These are phyloP conservation scores for Cucurbitaria berberidis DNA, from an alignment of 2,329 filamentous ascomycete species.

Conservation along the genomic window DNA sequence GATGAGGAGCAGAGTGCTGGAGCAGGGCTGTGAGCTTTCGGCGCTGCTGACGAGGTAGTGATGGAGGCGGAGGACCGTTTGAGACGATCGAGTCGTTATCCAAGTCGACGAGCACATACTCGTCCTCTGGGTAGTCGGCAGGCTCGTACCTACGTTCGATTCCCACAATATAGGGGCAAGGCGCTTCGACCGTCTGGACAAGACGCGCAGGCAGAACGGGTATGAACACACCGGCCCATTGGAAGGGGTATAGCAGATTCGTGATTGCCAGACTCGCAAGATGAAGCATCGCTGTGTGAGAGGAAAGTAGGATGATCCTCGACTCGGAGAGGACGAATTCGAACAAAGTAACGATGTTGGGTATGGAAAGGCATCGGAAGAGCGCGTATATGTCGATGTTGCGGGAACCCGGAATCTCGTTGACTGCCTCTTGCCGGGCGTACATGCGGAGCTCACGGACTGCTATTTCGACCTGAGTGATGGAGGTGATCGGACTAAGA, in stretches of 20 bases:
- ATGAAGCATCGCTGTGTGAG: slow-evolving; percentile 95
- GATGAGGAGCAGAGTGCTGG: slow-evolving; percentile 88
- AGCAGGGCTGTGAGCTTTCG: slow-evolving; percentile 87
- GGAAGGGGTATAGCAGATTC: slow-evolving; percentile 85
- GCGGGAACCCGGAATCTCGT: slow-evolving; percentile 90
- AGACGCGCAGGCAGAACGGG: slow-evolving; percentile 86
- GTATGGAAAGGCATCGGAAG: slow-evolving; percentile 86
- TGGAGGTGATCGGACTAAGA: slow-evolving; percentile 87
- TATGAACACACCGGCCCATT: slow-evolving; percentile 94
- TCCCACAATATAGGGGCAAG: slow-evolving; percentile 95
- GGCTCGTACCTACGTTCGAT: slow-evolving; percentile 91
- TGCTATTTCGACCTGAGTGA: slow-evolving; percentile 92
- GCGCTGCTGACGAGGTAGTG: slow-evolving; percentile 85
- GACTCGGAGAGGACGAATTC: slow-evolving; percentile 94
- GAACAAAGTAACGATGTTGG: slow-evolving; percentile 90
- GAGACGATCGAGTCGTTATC: slow-evolving; percentile 91
- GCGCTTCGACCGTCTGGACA: slow-evolving; percentile 88
- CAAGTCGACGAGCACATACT: slow-evolving; percentile 92
- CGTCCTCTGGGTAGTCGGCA: slow-evolving; percentile 87
- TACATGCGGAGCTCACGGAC: slow-evolving; percentile 90
- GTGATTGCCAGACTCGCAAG: slow-evolving; percentile 86
- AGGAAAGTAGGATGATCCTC: slow-evolving; percentile 93
- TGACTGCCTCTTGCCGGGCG: slow-evolving; percentile 87
- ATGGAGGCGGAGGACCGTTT: slow-evolving; percentile 73
- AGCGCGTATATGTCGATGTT: slow-evolving; percentile 92